A percentile compares a stretch with the other conserved stretches of the same genome.
Evolutionary conservation across 2,329 filamentous ascomycete species (phyloP).

Genomic region (Neofusicoccum ribis): DNA sequence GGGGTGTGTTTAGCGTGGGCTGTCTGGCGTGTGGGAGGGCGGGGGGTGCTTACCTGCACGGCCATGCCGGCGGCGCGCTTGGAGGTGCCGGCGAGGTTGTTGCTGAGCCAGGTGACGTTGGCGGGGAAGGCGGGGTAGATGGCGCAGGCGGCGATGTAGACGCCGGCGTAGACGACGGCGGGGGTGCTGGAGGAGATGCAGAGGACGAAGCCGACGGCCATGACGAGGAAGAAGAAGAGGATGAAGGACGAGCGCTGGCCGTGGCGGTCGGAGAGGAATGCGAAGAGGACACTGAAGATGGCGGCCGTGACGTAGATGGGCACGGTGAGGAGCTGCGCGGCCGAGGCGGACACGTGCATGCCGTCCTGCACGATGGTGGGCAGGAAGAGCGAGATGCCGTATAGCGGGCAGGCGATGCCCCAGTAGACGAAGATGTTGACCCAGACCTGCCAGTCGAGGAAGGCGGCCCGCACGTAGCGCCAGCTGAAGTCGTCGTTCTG

Average conservation of each 20-base stretch:
- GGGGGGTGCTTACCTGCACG: too few relatives aligned
- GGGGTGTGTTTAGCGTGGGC: neutral
- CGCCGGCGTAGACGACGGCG: constrained; percentile 42
- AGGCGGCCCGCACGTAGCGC: neutral
- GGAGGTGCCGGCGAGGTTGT: constrained; percentile 32
- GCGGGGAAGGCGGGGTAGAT: constrained; percentile 37
- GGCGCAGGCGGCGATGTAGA: constrained; percentile 24
- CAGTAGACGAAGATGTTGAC: constrained; percentile 6
- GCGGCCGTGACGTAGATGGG: constrained; percentile 30
- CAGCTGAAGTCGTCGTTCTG: constrained; percentile 3
- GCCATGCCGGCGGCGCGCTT: constrained; percentile 34
- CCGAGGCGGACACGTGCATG: constrained; percentile 29
- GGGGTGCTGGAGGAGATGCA: constrained; percentile 39
- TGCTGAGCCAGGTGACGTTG: constrained; percentile 32
- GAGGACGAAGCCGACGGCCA: constrained; percentile 47
- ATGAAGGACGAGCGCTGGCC: constrained; percentile 31
- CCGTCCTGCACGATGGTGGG: constrained; percentile 22
- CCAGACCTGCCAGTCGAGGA: constrained; percentile 11
- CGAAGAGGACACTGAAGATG: constrained; percentile 27
- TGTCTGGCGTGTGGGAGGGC: too few relatives aligned
- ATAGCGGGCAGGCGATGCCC: constrained; percentile 24
- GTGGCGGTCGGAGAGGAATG: constrained; percentile 28
- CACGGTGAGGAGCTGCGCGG: constrained; percentile 33
- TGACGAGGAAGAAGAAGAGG: constrained; percentile 33
- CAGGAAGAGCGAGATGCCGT: constrained; percentile 39